Evolutionary conservation across 768 basidiomycete genomes (phyloP), one percentile per base, ranked within the genome.

Genomic region (Guyanaporus albipodus): DNA sequence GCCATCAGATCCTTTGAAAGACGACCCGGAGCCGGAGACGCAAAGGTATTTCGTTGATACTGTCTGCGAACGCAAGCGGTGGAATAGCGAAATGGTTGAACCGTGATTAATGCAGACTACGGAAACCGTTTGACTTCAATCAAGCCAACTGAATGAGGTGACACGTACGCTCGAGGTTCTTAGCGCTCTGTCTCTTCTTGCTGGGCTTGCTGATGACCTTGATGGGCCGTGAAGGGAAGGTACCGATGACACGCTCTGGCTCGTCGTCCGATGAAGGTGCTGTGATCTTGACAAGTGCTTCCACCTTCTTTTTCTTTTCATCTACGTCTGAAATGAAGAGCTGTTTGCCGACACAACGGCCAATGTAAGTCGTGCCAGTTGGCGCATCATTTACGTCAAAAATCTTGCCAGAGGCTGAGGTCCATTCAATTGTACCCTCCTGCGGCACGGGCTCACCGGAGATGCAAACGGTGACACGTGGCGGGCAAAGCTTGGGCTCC

Each of bases 191-290:
- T 57, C 91, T 78, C 78, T 96, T 96, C 76, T 97, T 96, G 72
- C 89, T 91, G 4, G 95, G 95, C 67, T 97, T 98, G 70, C 88
- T 91, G 70, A 98, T 97, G 60, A 98, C 91, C 67, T 93, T 94
- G 75, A 98, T 97, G n/a, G 93, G 84, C 37, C 87, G 85, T 55
- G 89, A 91, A 35, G 89, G 85, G 72, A 97, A 97, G 17, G 81
- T 78, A 18, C 94, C 94, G 56, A 97, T 82, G 28, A 91, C 74
- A 31, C 85, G 79, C 62, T 91, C 88, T 47, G 82, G 80, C 62
- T 88, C 85, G 49, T 89, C 85, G 41, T 90, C 87, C 39, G 82
- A 80, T 14, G 80, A 77, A 8, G 85, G 83, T 29, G 90, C 88
- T 56, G 81, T 84, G 65, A 93, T 85, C 68, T 85, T 91, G 55